A percentile compares a stretch with the other conserved stretches of the same genome.
Conservation (phyloP, 2,329 filamentous ascomycete species). For the Talaromyces sp. region DNA sequence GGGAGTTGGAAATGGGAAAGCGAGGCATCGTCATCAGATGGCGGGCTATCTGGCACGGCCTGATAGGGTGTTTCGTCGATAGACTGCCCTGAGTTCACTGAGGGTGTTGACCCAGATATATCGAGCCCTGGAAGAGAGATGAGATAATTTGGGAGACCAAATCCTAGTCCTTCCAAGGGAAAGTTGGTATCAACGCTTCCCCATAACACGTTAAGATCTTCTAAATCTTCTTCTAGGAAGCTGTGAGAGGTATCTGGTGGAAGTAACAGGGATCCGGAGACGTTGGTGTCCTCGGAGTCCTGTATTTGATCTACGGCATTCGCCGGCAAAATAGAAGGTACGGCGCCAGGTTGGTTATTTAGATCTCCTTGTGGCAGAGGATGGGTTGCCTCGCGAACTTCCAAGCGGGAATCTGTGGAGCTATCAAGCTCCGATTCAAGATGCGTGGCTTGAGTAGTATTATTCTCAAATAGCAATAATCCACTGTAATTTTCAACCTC, state of each 20-base stretch:
- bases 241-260: conserved; percentile 1
- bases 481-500: conserved; percentile 4
- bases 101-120: conserved; percentile 6
- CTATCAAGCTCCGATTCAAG: not conserved
- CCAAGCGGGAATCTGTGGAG: not conserved
- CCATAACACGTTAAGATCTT: conserved; percentile 8
- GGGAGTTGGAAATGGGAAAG: conserved; percentile 9
- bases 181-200: conserved; percentile 5
- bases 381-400: not conserved
- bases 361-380: conserved; percentile 2
- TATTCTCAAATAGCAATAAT: conserved; percentile 3
- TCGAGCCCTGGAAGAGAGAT: conserved; percentile 7
- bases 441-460: conserved; percentile 1
- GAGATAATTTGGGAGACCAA: conserved; percentile 9
- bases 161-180: conserved; percentile 6
- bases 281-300: not conserved
- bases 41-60: conserved; percentile 4
- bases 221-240: conserved; percentile 5
- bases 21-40: conserved; percentile 8
- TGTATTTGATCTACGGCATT: not conserved
- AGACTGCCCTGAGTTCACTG: not conserved
- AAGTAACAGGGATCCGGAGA: conserved; percentile 1
- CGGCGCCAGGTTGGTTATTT: not conserved
- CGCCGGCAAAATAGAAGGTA: not conserved
- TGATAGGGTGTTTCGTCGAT: conserved; percentile 1